Conservation (phyloP, 2,329 filamentous ascomycete species). For the Penicillium sp. region DNA sequence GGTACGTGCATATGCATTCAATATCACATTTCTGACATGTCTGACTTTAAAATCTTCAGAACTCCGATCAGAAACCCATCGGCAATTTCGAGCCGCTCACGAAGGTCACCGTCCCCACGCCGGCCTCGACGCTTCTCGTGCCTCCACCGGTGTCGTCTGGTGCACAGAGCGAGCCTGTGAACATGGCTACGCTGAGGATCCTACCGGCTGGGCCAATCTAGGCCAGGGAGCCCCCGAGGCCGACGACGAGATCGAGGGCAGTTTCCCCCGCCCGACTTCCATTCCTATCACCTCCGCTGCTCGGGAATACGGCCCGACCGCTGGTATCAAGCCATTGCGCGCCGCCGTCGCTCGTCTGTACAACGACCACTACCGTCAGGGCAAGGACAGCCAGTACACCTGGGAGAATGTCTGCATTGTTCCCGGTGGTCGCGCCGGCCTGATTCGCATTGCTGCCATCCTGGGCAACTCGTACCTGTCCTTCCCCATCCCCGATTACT, state of each 20-base stretch:
- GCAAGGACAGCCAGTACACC: conserved; percentile 84
- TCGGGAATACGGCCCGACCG: conserved; percentile 89
- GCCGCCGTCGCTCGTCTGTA: conserved; percentile 89
- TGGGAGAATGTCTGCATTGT: conserved; percentile 99
- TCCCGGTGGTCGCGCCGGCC: conserved; percentile 83
- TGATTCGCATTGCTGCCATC: conserved; percentile 93
- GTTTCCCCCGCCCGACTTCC: conserved; percentile 74
- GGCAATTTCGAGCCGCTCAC: conserved; percentile 84
- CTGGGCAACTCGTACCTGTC: conserved; percentile 87
- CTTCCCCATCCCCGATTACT: conserved; percentile 95
- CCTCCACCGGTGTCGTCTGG: conserved; percentile 94
- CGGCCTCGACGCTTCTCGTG: conserved; percentile 81
- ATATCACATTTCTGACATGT: not conserved
- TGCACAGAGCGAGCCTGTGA: conserved; percentile 68
- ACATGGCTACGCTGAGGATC: conserved; percentile 81
- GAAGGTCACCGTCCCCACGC: conserved; percentile 89
- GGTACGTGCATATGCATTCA: conserved; percentile 35
- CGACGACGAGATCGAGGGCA: conserved; percentile 86
- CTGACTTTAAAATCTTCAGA: conserved; percentile 52
- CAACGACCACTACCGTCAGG: conserved; percentile 86
- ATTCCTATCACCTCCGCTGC: conserved; percentile 76
- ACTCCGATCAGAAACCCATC: conserved; percentile 77
- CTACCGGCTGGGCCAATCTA: conserved; percentile 83
- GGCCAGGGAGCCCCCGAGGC: conserved; percentile 93
- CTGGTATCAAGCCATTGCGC: conserved; percentile 85